A percentile compares a stretch with the other conserved stretches of the same genome.
These are phyloP conservation scores for Marasmius oreades DNA, from an alignment of 1,284 basidiomycete species.

Conservation along the genomic window DNA sequence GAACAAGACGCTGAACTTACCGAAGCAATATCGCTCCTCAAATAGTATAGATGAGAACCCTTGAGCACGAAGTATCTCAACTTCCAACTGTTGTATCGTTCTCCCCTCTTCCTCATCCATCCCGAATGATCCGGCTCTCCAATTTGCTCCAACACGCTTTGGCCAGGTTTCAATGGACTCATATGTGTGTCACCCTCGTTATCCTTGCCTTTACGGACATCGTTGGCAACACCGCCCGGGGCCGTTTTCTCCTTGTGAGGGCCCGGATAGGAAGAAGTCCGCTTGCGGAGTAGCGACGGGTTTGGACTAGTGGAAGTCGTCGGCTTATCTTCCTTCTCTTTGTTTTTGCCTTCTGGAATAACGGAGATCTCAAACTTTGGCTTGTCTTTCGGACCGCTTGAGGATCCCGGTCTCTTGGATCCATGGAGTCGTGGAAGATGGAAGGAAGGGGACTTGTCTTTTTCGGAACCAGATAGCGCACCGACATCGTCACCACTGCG, in stretches of 20 bases:
- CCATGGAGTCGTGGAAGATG: constrained; percentile 49
- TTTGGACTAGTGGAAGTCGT: neutral
- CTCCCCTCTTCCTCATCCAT: constrained; percentile 96
- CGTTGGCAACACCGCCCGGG: constrained; percentile 6
- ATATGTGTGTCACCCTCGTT: neutral
- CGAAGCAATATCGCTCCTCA: constrained; percentile 66
- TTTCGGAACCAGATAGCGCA: constrained; percentile 21
- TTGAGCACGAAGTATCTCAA: constrained; percentile 92
- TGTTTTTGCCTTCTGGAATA: constrained; percentile 1
- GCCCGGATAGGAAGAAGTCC: constrained; percentile 36
- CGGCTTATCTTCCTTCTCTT: constrained; percentile 15
- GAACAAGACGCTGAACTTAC: constrained; percentile 41
- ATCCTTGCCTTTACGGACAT: neutral
- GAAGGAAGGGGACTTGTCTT: constrained; percentile 31
- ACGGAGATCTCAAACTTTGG: neutral
- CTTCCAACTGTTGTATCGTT: constrained; percentile 94
- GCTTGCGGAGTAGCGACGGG: constrained; percentile 43
- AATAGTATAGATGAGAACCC: constrained; percentile 84
- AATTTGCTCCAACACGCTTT: constrained; percentile 83
- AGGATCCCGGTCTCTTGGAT: constrained; percentile 11
- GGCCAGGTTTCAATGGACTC: constrained; percentile 51
- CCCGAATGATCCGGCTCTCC: constrained; percentile 85
- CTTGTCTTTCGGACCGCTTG: constrained; percentile 18
- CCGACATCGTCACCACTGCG: constrained; percentile 5
- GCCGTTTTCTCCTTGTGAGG: constrained; percentile 10